A percentile compares a stretch with the other conserved stretches of the same genome.
phyloP scores from a whole-genome alignment of 2,329 filamentous ascomycete species.

The Setomelanomma holmii region DNA sequence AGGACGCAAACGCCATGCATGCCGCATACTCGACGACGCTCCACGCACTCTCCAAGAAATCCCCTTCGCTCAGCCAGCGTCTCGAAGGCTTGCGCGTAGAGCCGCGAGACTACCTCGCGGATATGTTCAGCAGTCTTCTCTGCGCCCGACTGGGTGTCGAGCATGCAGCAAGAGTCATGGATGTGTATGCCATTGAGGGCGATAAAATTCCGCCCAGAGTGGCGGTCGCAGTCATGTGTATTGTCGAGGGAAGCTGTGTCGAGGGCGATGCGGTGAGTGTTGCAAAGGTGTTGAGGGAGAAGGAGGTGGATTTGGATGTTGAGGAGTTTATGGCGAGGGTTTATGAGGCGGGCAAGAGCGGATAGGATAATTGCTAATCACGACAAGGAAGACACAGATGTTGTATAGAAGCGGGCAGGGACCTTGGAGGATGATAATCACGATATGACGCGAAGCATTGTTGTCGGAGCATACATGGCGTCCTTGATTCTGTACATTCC shows the following conservation, averaged over 20 bases:
- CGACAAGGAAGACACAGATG: not conserved
- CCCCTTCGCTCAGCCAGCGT: constrained; percentile 68
- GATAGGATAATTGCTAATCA: not conserved
- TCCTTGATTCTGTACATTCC: not conserved
- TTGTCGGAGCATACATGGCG: not conserved
- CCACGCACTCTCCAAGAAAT: constrained; percentile 70
- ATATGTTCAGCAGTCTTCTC: constrained; percentile 70
- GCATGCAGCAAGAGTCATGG: constrained; percentile 76
- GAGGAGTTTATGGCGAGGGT: constrained; percentile 44
- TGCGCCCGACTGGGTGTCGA: constrained; percentile 69
- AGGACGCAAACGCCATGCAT: constrained; percentile 71
- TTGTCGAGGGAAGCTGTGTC: constrained; percentile 55
- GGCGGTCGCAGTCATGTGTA: constrained; percentile 69
- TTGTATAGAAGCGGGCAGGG: not conserved
- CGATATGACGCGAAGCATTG: not conserved
- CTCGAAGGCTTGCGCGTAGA: constrained; percentile 55
- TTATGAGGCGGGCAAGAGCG: constrained; percentile 45
- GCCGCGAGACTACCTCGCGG: constrained; percentile 61
- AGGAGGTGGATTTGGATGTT: constrained; percentile 23
- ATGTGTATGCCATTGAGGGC: constrained; percentile 83
- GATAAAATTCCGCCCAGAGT: constrained; percentile 75
- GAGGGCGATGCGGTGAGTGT: constrained; percentile 44
- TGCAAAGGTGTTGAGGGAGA: constrained; percentile 19
- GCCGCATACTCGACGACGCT: constrained; percentile 74
- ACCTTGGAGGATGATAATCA: not conserved